Evolutionary conservation across 768 basidiomycete species (phyloP), one percentile per base, ranked within the genome.

Genomic region (Boletus sensibilis): DNA sequence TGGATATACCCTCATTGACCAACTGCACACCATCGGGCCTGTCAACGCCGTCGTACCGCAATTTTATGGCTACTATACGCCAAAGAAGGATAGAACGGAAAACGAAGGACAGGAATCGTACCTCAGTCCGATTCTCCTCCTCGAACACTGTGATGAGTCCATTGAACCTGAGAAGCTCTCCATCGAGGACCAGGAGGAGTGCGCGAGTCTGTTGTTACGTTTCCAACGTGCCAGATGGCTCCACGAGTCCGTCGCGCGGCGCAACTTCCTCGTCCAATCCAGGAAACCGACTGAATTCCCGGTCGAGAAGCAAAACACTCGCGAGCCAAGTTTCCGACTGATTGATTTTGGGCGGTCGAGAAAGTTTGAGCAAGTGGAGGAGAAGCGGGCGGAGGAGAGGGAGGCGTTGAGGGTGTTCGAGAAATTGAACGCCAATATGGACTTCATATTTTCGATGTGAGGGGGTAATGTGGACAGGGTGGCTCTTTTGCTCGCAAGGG

Each of bases 21-120:
- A 68, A 20, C 29, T 82, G 6, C 68, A 69, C 31, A 62, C 76
- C 58, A 78, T 82, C 0, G 75, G 78, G 0, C 81, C 82, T 3
- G 71, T 80, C 4, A 71, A 74, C 8, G 76, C 86, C 0, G 45
- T 86, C 45, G 80, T 82, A 4, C 85, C 86, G 0, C 83, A 85
- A 64, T 87, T 79, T 67, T 87, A 83, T 59, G 85, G 87, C 1
- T 83, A 82, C 67, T 87, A 86, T 59, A 64, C 61, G 0, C 74
- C 74, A 1, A 16, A 45, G 38, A 1, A n/a, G 70, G 10, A 29
- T 1, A 4, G 0, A 1, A 5, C 1, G 12, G 4, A 20, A 13
- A 2, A 12, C 4, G n/a, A 16, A 6, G 20, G 4, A 27, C 0
- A 4, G 5, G 35, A 21, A 3, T 1, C 46, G n/a, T 63, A 64